Conservation (phyloP, 257 asterid species). For the Solanum rostratum region DNA sequence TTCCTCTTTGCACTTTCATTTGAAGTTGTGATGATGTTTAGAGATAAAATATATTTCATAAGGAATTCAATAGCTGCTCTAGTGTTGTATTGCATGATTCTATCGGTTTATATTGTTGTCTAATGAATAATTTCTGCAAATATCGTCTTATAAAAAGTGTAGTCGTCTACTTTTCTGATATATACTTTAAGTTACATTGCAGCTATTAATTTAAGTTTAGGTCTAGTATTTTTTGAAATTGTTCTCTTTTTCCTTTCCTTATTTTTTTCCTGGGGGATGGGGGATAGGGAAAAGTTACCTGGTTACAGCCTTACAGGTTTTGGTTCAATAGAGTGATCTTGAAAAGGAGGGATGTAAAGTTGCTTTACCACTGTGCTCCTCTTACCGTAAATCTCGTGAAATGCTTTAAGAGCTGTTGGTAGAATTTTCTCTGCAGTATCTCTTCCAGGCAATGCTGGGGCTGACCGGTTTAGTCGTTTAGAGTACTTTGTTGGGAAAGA, state of each 20-base stretch:
- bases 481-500: not conserved
- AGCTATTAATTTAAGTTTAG: not conserved
- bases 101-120: not conserved
- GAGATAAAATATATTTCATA: not conserved
- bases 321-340: not conserved
- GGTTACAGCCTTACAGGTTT: not conserved
- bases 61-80: not conserved
- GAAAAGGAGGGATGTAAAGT: not conserved
- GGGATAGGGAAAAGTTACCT: not conserved
- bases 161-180: not conserved
- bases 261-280: too few relatives aligned
- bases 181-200: not conserved
- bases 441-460: not conserved
- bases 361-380: not conserved
- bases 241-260: not conserved
- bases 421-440: not conserved
- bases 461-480: not conserved
- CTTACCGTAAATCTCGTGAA: not conserved
- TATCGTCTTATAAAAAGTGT: not conserved
- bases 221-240: not conserved
- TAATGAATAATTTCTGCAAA: not conserved
- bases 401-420: not conserved
- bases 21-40: not conserved
- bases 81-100: constrained; percentile 4
- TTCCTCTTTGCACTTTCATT: not conserved